phyloP scores from a whole-genome alignment of 225 moss, liverwort and hornwort genomes.

The Thuidium tamariscinum region DNA sequence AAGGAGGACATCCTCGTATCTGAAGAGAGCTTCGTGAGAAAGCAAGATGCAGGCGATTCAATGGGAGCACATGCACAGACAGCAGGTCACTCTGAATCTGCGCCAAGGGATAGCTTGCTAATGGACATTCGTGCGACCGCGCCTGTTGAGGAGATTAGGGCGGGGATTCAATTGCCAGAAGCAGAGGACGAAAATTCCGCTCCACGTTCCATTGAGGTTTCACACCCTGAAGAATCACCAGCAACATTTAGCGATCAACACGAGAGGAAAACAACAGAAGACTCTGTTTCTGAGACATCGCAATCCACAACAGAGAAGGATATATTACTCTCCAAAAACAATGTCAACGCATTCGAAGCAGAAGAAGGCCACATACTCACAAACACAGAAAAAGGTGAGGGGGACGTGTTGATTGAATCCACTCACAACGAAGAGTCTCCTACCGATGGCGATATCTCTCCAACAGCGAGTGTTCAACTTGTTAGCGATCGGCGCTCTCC shows the following conservation, averaged over 20 bases:
- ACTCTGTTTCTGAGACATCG: neutral
- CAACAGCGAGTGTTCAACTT: neutral
- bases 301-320: neutral
- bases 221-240: neutral
- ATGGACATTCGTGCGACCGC: neutral
- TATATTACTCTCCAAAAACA: neutral
- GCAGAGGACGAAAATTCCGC: neutral
- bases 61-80: neutral
- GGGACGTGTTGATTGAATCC: neutral
- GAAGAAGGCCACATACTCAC: neutral
- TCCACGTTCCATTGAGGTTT: neutral
- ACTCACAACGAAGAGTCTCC: neutral
- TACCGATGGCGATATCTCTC: neutral
- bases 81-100: neutral
- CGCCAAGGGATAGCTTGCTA: neutral
- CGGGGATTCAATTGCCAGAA: neutral
- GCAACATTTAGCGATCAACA: neutral
- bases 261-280: neutral
- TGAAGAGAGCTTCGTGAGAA: neutral
- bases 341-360: neutral
- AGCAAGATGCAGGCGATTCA: neutral
- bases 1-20: neutral
- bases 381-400: neutral
- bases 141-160: neutral
- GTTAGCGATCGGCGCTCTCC: neutral